A percentile compares a stretch with the other conserved stretches of the same genome.
These are phyloP conservation scores for Croton laevigatus DNA, from an alignment of 441 rosid genomes.

Conservation along the genomic window DNA sequence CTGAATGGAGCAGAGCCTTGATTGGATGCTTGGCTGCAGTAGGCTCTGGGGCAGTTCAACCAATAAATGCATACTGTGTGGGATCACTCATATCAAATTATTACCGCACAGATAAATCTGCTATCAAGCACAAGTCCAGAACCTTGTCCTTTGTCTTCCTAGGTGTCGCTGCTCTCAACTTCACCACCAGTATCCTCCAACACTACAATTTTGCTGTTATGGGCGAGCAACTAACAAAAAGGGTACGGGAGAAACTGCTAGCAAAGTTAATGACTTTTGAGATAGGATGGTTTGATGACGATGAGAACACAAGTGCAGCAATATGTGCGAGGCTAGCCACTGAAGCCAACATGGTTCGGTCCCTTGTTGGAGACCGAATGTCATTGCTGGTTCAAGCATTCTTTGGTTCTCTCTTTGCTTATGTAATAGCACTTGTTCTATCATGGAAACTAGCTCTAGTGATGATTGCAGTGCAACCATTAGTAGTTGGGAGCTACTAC, in stretches of 20 bases:
- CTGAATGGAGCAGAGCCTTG: slow-evolving; percentile 46
- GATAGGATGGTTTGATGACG: slow-evolving; percentile 66
- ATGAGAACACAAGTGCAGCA: slow-evolving; percentile 65
- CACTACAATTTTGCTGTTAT: slow-evolving; percentile 62
- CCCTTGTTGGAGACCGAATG: slow-evolving; percentile 59
- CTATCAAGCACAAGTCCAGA: slow-evolving; percentile 41
- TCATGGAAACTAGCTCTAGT: slow-evolving; percentile 56
- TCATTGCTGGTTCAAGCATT: slow-evolving; percentile 55
- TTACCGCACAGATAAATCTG: slow-evolving; percentile 39
- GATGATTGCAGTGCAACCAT: slow-evolving; percentile 61
- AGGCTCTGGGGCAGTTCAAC: slow-evolving; percentile 63
- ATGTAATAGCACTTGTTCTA: slow-evolving; percentile 42
- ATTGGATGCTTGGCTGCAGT: slow-evolving; percentile 62
- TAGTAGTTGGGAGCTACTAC: slow-evolving; percentile 55
- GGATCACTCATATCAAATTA: slow-evolving; percentile 56
- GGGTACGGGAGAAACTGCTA: slow-evolving; percentile 55
- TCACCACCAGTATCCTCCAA: slow-evolving; percentile 49
- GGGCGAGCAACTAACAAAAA: slow-evolving; percentile 67
- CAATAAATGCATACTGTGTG: slow-evolving; percentile 63
- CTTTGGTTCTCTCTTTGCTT: slow-evolving; percentile 55
- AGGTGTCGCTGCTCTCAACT: slow-evolving; percentile 51
- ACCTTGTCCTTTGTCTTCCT: slow-evolving; percentile 50
- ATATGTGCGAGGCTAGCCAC: slow-evolving; percentile 60
- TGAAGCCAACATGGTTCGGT: slow-evolving; percentile 57
- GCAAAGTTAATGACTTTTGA: slow-evolving; percentile 61